A percentile compares a stretch with the other conserved stretches of the same genome.
Conservation (phyloP, 257 asterid genomes). For the Schizonepeta tenuifolia region DNA sequence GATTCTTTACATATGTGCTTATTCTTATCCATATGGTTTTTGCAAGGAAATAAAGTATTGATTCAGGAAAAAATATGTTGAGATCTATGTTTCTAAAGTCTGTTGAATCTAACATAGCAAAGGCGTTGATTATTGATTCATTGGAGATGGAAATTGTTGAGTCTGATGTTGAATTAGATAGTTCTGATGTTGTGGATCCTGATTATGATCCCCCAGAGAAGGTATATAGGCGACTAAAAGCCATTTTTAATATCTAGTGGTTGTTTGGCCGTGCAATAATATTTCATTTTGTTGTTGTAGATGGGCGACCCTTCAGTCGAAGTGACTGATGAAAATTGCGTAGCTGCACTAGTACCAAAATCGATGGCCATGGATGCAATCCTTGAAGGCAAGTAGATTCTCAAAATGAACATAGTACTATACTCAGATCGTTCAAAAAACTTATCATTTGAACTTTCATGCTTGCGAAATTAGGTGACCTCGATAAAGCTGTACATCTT, state of each 20-base stretch:
- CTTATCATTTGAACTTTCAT: background rate
- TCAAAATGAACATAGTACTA: background rate
- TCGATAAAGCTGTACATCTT: constrained; percentile 47
- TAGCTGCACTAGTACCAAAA: constrained; percentile 53
- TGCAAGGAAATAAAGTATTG: constrained; percentile 1
- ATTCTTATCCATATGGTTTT: background rate
- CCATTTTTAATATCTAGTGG: background rate
- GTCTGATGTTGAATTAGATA: constrained; percentile 68
- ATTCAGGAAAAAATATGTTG: constrained; percentile 33
- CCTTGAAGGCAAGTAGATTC: constrained; percentile 46
- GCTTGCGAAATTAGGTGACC: constrained; percentile 48
- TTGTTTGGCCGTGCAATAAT: background rate
- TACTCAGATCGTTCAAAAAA: background rate
- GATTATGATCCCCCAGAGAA: constrained; percentile 57
- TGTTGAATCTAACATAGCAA: constrained; percentile 17
- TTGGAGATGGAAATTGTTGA: constrained; percentile 55
- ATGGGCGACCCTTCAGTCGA: constrained; percentile 62
- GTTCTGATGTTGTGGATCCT: constrained; percentile 57
- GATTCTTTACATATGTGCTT: background rate
- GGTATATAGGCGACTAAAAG: constrained; percentile 41
- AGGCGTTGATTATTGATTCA: constrained; percentile 22
- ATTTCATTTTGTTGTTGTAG: constrained; percentile 39
- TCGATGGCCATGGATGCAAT: constrained; percentile 60
- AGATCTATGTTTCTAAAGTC: constrained; percentile 24
- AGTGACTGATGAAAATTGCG: constrained; percentile 58